Percentiles rank a stretch among this genome's conserved stretches.
Conservation (phyloP, 2,329 filamentous ascomycete species). For the Emydomyces testavorans region DNA sequence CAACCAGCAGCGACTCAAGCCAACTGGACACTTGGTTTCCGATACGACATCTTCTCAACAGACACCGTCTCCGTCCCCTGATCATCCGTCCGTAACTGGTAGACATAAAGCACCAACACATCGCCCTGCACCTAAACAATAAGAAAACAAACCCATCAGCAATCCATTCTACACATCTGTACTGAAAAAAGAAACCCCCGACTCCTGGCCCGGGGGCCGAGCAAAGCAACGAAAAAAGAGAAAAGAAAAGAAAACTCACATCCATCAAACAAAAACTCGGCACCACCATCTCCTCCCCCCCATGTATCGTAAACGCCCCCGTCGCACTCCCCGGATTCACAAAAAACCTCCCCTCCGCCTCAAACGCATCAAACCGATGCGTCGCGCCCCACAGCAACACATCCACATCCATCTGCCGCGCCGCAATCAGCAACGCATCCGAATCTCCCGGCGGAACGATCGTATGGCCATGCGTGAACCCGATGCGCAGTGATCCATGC, state of each 20-base stretch:
- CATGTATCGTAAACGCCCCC: conserved; percentile 49
- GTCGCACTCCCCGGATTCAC: conserved; percentile 59
- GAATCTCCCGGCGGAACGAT: conserved; percentile 56
- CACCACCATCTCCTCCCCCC: conserved; percentile 64
- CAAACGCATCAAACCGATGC: conserved; percentile 59
- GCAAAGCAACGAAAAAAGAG: not conserved
- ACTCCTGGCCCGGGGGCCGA: not conserved
- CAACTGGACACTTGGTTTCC: conserved; percentile 55
- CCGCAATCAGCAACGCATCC: conserved; percentile 55
- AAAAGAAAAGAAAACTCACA: conserved; percentile 46
- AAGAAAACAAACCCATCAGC: not conserved
- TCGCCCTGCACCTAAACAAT: conserved; percentile 73
- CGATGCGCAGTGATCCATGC: conserved; percentile 56
- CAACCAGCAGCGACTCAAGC: conserved; percentile 21
- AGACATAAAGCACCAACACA: conserved; percentile 89
- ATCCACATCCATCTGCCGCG: conserved; percentile 60
- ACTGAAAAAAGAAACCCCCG: no score
- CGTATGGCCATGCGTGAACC: conserved; percentile 61
- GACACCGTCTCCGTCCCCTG: conserved; percentile 68
- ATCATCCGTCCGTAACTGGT: conserved; percentile 67
- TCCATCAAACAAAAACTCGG: conserved; percentile 98
- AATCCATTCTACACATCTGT: not conserved
- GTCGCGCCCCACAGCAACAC: conserved; percentile 55
- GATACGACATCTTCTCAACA: conserved; percentile 77
- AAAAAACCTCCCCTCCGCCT: conserved; percentile 62